Percentiles rank a stretch among this genome's conserved stretches.
Conservation (phyloP, 805 yeast species). For the Lipomyces spencermartinsiae region DNA sequence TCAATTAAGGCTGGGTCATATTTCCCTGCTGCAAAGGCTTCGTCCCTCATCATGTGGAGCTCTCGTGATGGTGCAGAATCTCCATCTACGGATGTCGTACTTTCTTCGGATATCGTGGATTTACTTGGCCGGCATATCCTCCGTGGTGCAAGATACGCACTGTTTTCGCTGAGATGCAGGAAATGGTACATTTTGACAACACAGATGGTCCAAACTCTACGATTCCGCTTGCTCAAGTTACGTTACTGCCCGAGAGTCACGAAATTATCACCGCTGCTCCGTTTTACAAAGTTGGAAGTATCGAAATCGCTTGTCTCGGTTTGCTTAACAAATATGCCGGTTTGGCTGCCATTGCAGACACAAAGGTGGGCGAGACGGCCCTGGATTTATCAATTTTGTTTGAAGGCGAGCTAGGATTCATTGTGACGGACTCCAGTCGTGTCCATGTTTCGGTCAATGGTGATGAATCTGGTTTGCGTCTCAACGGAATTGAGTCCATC, state of each 20-base stretch:
- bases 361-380: not conserved
- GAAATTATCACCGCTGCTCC: constrained; percentile 12
- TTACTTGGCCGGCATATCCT: not conserved
- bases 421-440: constrained; percentile 2
- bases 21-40: constrained; percentile 3
- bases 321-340: constrained; percentile 12
- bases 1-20: constrained; percentile 14
- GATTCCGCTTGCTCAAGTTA: constrained; percentile 3
- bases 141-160: not conserved
- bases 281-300: not conserved
- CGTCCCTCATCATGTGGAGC: constrained; percentile 12
- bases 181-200: not conserved
- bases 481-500: not conserved
- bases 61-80: constrained; percentile 8
- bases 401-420: constrained; percentile 6
- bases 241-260: not conserved
- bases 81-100: constrained; percentile 4
- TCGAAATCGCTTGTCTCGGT: constrained; percentile 9
- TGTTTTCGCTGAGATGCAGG: not conserved
- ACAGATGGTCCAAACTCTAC: not conserved
- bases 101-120: constrained; percentile 4
- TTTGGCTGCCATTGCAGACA: constrained; percentile 10
- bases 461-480: not conserved
- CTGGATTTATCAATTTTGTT: not conserved
- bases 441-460: not conserved